Percentiles rank a stretch among this genome's conserved stretches.
These are phyloP conservation scores for Ogataea glucozyma DNA, from an alignment of 805 yeast species.

Conservation along the genomic window DNA sequence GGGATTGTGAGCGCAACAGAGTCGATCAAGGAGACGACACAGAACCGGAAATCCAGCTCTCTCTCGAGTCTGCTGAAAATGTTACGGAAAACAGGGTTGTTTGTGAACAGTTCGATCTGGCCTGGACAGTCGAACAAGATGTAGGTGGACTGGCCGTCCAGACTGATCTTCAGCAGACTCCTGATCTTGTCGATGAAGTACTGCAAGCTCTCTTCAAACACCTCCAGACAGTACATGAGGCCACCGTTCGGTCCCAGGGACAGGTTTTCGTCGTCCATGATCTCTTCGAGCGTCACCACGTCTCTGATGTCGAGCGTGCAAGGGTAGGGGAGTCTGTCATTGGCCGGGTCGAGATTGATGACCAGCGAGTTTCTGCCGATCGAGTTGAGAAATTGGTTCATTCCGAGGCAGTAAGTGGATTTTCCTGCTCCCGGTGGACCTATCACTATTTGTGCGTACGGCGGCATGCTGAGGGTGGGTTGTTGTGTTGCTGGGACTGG, in stretches of 20 bases:
- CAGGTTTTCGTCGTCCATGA: constrained; percentile 53
- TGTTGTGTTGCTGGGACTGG: background rate
- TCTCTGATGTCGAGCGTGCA: constrained; percentile 59
- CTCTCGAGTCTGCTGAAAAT: constrained; percentile 69
- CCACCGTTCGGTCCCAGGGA: constrained; percentile 78
- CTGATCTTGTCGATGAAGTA: constrained; percentile 57
- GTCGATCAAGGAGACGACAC: constrained; percentile 87
- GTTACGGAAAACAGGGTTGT: constrained; percentile 68
- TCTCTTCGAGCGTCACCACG: constrained; percentile 55
- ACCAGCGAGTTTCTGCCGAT: constrained; percentile 89
- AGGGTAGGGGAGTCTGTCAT: constrained; percentile 54
- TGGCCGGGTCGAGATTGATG: constrained; percentile 86
- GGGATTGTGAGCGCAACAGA: constrained; percentile 81
- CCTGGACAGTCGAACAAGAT: constrained; percentile 91
- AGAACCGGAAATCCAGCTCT: constrained; percentile 65
- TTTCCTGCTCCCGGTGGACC: constrained; percentile 99
- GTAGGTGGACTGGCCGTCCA: constrained; percentile 54
- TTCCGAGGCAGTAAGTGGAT: constrained; percentile 91
- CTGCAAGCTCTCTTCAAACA: constrained; percentile 56
- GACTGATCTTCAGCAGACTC: constrained; percentile 46
- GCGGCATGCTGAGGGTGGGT: constrained; percentile 41
- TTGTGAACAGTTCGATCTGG: constrained; percentile 93
- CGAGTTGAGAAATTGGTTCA: constrained; percentile 88
- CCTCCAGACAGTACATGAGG: constrained; percentile 81
- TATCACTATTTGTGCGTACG: constrained; percentile 86